These are phyloP conservation scores for Dothidotthia symphoricarpi DNA, from an alignment of 2,329 filamentous ascomycete genomes.

Conservation along the genomic window DNA sequence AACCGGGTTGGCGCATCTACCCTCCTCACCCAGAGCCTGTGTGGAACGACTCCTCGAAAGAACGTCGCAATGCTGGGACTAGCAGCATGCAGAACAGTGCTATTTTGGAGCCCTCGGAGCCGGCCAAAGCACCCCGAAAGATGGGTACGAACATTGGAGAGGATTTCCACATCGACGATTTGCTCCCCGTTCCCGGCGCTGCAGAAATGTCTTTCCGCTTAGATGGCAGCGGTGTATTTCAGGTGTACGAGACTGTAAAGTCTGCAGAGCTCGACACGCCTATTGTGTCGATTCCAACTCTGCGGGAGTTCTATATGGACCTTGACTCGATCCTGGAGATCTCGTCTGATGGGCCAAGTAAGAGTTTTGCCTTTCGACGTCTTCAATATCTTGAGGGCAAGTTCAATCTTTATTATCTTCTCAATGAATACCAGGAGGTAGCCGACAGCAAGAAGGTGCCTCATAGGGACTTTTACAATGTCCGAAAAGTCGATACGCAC, in stretches of 20 bases:
- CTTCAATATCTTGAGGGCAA: constrained; percentile 95
- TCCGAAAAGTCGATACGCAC: constrained; percentile 97
- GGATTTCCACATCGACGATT: constrained; percentile 81
- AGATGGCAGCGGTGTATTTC: constrained; percentile 83
- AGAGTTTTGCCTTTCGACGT: constrained; percentile 93
- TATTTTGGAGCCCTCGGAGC: constrained; percentile 32
- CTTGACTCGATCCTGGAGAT: constrained; percentile 80
- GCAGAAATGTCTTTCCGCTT: constrained; percentile 74
- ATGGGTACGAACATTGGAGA: constrained; percentile 87
- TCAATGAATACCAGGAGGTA: constrained; percentile 97
- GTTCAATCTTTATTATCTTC: constrained; percentile 87
- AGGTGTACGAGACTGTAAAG: constrained; percentile 75
- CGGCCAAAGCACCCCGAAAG: constrained; percentile 63
- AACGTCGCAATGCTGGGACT: constrained; percentile 38
- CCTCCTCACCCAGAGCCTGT: constrained; percentile 88
- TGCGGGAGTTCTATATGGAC: constrained; percentile 95
- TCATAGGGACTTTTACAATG: constrained; percentile 98
- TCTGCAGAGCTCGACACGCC: constrained; percentile 64
- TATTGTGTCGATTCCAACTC: constrained; percentile 79
- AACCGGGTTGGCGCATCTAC: constrained; percentile 81
- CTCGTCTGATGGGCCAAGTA: constrained; percentile 93
- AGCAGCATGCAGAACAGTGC: constrained; percentile 43
- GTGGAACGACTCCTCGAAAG: constrained; percentile 65
- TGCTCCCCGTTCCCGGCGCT: constrained; percentile 68
- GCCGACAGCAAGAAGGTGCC: constrained; percentile 97